A percentile compares a stretch with the other conserved stretches of the same genome.
phyloP scores from a whole-genome alignment of 2,329 filamentous ascomycete genomes.

The Sphaerulina musiva region DNA sequence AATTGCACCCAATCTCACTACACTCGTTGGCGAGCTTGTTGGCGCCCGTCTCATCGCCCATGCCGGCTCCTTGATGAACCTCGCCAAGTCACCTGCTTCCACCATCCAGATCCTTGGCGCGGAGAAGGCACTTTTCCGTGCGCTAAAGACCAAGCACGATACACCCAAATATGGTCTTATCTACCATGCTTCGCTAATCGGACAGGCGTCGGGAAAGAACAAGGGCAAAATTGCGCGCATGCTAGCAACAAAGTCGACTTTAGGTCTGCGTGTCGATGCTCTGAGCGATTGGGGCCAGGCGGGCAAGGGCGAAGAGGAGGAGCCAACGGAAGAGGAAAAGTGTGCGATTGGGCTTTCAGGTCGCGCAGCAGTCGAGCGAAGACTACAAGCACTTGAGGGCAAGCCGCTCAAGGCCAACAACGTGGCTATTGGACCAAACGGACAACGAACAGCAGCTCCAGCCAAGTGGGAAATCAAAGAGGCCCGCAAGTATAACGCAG shows the following conservation, averaged over 20 bases:
- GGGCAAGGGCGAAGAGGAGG: conserved; percentile 54
- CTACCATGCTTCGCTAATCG: conserved; percentile 87
- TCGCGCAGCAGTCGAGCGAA: conserved; percentile 67
- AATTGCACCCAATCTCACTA: conserved; percentile 91
- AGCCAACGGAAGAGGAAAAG: conserved; percentile 80
- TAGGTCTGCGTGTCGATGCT: conserved; percentile 89
- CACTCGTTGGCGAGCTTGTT: conserved; percentile 86
- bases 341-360: conserved; percentile 68
- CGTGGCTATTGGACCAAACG: conserved; percentile 67
- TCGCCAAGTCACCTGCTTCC: conserved; percentile 89
- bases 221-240: conserved; percentile 99
- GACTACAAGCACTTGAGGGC: conserved; percentile 73
- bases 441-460: conserved; percentile 48
- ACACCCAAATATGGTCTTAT: conserved; percentile 97
- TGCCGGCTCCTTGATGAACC: conserved; percentile 84
- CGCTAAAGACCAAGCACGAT: conserved; percentile 97
- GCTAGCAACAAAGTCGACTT: conserved; percentile 84
- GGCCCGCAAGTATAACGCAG: conserved; percentile 85
- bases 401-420: conserved; percentile 77
- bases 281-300: conserved; percentile 69
- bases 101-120: conserved; percentile 98
- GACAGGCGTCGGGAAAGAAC: conserved; percentile 94
- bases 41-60: conserved; percentile 93
- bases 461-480: conserved; percentile 90
- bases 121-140: conserved; percentile 97